Conservation (phyloP, 768 basidiomycete species). For the Hydnum rufescens region DNA sequence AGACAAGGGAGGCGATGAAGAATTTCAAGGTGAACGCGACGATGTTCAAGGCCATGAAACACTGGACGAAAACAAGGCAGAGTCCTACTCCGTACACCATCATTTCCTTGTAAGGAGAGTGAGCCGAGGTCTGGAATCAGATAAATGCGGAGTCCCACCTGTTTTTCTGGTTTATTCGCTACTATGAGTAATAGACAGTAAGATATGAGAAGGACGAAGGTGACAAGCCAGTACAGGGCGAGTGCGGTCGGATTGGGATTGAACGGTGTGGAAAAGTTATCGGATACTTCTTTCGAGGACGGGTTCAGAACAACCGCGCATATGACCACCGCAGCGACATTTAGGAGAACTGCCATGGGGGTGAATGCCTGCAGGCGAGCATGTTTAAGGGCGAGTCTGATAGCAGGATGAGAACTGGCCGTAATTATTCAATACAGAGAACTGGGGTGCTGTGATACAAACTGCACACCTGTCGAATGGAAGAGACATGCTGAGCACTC, state of each 20-base stretch:
- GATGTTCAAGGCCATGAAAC: conserved; percentile 29
- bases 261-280: conserved; percentile 43
- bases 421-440: conserved; percentile 1
- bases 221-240: conserved; percentile 35
- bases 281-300: conserved; percentile 38
- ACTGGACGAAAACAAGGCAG: conserved; percentile 56
- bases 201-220: conserved; percentile 53
- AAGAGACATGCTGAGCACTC: neutral
- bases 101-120: conserved; percentile 25
- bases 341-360: conserved; percentile 38
- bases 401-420: neutral
- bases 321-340: conserved; percentile 49
- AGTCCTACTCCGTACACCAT: conserved; percentile 65
- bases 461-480: conserved; percentile 1
- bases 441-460: neutral
- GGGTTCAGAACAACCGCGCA: conserved; percentile 52
- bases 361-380: conserved; percentile 1
- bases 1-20: neutral
- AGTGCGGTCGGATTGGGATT: conserved; percentile 43
- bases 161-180: conserved; percentile 57
- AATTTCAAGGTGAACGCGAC: neutral
- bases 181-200: conserved; percentile 65
- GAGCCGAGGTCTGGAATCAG: neutral
- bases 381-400: neutral
- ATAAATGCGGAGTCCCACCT: conserved; percentile 28